Evolutionary conservation across 768 basidiomycete genomes (phyloP), one percentile per base, ranked within the genome.

Genomic region (Agaricus subrufescens): DNA sequence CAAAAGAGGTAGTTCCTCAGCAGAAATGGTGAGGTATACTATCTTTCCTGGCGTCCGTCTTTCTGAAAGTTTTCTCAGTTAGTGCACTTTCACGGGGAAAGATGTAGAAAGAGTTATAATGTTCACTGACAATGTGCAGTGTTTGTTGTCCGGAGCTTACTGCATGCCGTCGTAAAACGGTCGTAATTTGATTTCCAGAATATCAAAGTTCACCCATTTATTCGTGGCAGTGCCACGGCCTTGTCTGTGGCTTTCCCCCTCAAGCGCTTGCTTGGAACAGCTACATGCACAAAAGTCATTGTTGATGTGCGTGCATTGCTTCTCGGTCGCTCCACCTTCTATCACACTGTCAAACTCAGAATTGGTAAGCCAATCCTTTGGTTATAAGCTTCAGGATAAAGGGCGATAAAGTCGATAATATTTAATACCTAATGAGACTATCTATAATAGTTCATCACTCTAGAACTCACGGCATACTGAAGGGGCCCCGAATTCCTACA

Each of bases 111-210:
- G 46, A 12, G 34, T n/a, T n/a, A 14, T 11, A 26, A 23, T 31
- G 27, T 43, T 15, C 46, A 38, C n/a, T 23, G 42, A 9, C 30
- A 56, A 23, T 39, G 49, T 31, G 23, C 19, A 19, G 19, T 56
- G 38, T 46, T 49, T 12, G 38, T 56, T 23, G 42, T 56, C 12
- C 43, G 46, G 54, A 56, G 54, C 14, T 43, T 56, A 31, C 54
- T 47, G 15, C 48, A 56, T 31, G 47, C 47, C 2, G 47, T 56
- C n/a, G 23, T 56, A 15, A 27, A 42, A 30, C 49, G 54, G 54
- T 56, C 54, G 47, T 56, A 39, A 30, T 46, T 56, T 3, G 11
- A 12, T 19, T 19, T 34, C 31, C 23, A 8, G 50, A 27, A 15
- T 2, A 25, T n/a, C 26, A 34, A 23, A 19, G 19, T 19, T 19